Base-by-base conservation (phyloP, 768 basidiomycete genomes). In the Boletus sp. region DNA sequence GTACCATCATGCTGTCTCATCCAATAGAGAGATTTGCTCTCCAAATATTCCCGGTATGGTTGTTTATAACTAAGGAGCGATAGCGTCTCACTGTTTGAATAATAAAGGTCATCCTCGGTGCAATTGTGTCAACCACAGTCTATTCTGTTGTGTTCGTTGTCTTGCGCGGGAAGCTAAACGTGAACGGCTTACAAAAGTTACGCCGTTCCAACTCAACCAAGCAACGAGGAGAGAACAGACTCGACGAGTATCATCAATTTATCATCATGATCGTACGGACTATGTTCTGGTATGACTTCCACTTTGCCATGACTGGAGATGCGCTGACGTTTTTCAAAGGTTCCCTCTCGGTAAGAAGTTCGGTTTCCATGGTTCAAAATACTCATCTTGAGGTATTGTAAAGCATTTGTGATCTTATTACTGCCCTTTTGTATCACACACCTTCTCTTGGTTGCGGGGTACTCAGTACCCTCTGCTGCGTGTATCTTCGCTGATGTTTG, bases 111-210 rank as follows among this genome's bases (percentile, higher is more conserved):
- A 78, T 89, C 53, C 57, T 86, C 47, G 77, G 82, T 30, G 80
- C 83, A 7, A 59, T 85, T 4, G 58, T 84, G 24, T 85, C 85
- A 2, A 79, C 78, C 2, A 62, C 82, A 18, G 67, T 87, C 52
- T 90, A 85, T 65, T 79, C 83, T 8, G 62, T 87, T 56, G 78
- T 84, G 47, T 89, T 85, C 68, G 72, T 89, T 20, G 77, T 81
- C 47, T 76, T 89, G 28, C 80, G 82, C 11, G 85, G 85, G 14
- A 84, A 81, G 7, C 67, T 87, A 51, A 72, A 67, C 17, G 73
- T 83, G 62, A 76, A 75, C 57, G 76, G 77, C 37, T 82, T 82
- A n/a, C 65, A 84, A 35, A 82, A 76, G 62, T 55, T 85, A 17
- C 62, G 85, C 30, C 82, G 76, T 63, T 56, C 86, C 32, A 79